A percentile compares a stretch with the other conserved stretches of the same genome.
Evolutionary conservation across 805 yeast species (phyloP).

Genomic region (Zygotorulaspora florentina): DNA sequence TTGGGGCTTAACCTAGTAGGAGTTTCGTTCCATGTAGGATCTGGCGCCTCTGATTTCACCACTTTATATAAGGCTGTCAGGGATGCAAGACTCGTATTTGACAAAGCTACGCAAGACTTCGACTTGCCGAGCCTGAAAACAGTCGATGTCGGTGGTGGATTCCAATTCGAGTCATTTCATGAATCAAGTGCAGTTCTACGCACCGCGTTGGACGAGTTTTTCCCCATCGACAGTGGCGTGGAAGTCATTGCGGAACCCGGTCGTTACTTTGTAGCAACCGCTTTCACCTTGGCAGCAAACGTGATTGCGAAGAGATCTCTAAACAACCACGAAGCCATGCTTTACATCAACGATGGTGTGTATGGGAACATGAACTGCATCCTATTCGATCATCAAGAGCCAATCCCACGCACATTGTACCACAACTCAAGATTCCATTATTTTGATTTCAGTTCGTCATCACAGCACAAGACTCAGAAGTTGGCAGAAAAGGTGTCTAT

Average conservation of each 20-base stretch:
- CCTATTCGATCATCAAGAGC: conserved; percentile 84
- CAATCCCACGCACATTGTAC: conserved; percentile 62
- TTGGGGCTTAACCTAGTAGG: conserved; percentile 68
- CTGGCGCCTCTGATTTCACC: conserved; percentile 75
- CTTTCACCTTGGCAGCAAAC: conserved; percentile 79
- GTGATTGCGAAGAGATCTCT: conserved; percentile 75
- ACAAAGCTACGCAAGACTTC: conserved; percentile 47
- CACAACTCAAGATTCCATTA: conserved; percentile 48
- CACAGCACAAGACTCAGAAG: conserved; percentile 7
- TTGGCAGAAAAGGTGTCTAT: conserved; percentile 50
- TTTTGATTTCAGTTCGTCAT: conserved; percentile 31
- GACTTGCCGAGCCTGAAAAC: conserved; percentile 42
- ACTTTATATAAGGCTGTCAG: conserved; percentile 65
- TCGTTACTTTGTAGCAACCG: conserved; percentile 77
- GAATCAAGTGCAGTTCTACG: conserved; percentile 56
- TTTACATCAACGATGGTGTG: conserved; percentile 90
- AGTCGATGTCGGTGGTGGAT: conserved; percentile 94
- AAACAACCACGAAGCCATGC: conserved; percentile 49
- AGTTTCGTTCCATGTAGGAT: conserved; percentile 93
- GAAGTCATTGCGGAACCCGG: conserved; percentile 90
- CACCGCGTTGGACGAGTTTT: conserved; percentile 50
- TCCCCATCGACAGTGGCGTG: conserved; percentile 46
- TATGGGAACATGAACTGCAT: conserved; percentile 95
- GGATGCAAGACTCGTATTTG: conserved; percentile 68
- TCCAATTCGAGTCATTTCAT: conserved; percentile 58